Percentiles rank a stretch among this genome's conserved stretches.
phyloP scores from a whole-genome alignment of 805 yeast genomes.

The Cyberlindnera nakhonratchasimensis region DNA sequence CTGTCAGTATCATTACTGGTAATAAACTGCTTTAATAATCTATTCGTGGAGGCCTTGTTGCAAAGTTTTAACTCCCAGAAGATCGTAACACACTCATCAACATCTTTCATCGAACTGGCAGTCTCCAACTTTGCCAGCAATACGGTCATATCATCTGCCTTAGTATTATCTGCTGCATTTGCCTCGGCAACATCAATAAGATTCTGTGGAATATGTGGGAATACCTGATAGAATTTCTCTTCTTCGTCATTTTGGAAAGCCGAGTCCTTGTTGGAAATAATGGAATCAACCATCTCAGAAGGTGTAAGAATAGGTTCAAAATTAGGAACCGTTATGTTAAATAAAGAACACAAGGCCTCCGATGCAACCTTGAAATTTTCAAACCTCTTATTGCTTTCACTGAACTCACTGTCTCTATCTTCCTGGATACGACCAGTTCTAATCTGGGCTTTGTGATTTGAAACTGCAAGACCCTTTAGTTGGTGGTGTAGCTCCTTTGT shows the following conservation, averaged over 20 bases:
- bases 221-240: constrained; percentile 57
- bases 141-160: constrained; percentile 36
- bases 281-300: constrained; percentile 26
- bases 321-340: constrained; percentile 38
- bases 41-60: constrained; percentile 68
- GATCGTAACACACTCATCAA: constrained; percentile 44
- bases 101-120: constrained; percentile 42
- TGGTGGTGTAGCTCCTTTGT: constrained; percentile 36
- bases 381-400: constrained; percentile 33
- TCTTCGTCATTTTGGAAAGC: constrained; percentile 68
- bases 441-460: constrained; percentile 53
- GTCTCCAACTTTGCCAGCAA: constrained; percentile 43
- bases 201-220: constrained; percentile 41
- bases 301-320: constrained; percentile 30
- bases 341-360: constrained; percentile 40
- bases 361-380: constrained; percentile 44
- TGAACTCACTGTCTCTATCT: constrained; percentile 36
- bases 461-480: constrained; percentile 34
- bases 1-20: constrained; percentile 45
- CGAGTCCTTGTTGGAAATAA: constrained; percentile 26
- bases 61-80: constrained; percentile 52
- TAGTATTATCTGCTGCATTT: constrained; percentile 28
- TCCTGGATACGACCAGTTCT: constrained; percentile 58
- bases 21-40: constrained; percentile 54
- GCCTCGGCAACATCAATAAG: constrained; percentile 31